Percentiles rank a stretch among this genome's conserved stretches.
These are phyloP conservation scores for Apophysomyces ossiformis DNA, from an alignment of 371 early-diverging fungal species.

Conservation along the genomic window DNA sequence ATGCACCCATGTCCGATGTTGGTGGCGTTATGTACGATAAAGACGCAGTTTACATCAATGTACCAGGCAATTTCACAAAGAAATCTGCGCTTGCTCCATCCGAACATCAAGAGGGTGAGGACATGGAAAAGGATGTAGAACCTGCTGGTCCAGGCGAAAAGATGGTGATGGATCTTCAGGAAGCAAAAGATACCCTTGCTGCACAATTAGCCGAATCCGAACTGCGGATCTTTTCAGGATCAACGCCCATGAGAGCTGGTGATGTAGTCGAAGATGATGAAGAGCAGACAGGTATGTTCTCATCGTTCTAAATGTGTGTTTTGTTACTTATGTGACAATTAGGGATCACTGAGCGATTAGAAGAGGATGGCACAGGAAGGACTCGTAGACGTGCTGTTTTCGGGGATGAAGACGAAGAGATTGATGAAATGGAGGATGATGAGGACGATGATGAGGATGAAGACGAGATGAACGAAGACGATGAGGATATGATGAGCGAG, in stretches of 20 bases:
- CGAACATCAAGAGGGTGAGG: constrained; percentile 35
- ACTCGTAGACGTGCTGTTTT: constrained; percentile 66
- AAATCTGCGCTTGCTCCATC: constrained; percentile 55
- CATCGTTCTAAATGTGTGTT: constrained; percentile 13
- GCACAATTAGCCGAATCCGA: constrained; percentile 79
- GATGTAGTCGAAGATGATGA: constrained; percentile 49
- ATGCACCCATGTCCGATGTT: constrained; percentile 98
- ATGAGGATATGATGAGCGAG: constrained; percentile 21
- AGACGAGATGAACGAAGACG: constrained; percentile 35
- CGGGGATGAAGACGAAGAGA: constrained; percentile 52
- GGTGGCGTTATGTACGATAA: constrained; percentile 98
- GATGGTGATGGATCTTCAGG: constrained; percentile 92
- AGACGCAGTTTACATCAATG: constrained; percentile 97
- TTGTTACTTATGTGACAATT: background rate
- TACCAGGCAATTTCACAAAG: constrained; percentile 85
- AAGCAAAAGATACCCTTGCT: constrained; percentile 76
- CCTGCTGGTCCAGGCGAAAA: constrained; percentile 80
- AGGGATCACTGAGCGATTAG: constrained; percentile 39
- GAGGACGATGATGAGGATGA: constrained; percentile 51
- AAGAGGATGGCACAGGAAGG: constrained; percentile 53
- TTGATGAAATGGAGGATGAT: constrained; percentile 48
- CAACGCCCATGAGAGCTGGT: constrained; percentile 74
- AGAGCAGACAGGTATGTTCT: constrained; percentile 17
- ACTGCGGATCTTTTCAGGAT: constrained; percentile 81
- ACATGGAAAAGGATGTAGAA: constrained; percentile 39